Evolutionary conservation across 495 filamentous ascomycete species (phyloP), one percentile per base, ranked within the genome.

Genomic region (Penicillium arizonense): DNA sequence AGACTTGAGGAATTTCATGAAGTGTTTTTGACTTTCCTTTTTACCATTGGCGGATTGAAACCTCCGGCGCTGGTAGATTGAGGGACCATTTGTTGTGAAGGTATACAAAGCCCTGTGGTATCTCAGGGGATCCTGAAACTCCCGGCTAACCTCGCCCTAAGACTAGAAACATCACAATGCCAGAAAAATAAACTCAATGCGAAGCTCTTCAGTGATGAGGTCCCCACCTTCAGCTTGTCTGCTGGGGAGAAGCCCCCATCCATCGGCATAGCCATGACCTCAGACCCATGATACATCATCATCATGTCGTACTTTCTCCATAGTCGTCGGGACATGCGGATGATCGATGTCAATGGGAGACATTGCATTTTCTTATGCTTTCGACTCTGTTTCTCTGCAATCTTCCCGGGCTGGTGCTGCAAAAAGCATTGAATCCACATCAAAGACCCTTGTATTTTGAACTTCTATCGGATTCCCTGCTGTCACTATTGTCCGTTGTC

Each of bases 271-370:
- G 57, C 36, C 36, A 67, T 67, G 61, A 67, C 63, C 63, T 62
- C 63, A 66, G 50, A 41, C 32, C 38, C n/a, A 52, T 43, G 34
- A 44, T 53, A 38, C 23, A 54, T 56, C 61, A 67, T 67, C 63
- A 67, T 67, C 41, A 64, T 67, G 63, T 67, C 63, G 58, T 64
- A 46, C 30, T 39, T 55, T 33, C 18, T 50, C 26, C 55, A 50
- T 59, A 66, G 63, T 59, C 56, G 37, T 39, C 32, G 39, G 32
- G 16, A n/a, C 33, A 30, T 30, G 33, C 36, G 53, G 38, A 53
- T 43, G 21, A 33, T 33, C 14, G 21, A 12, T 36, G 16, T 28
- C 13, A n/a, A 36, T 18, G 39, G 28, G 18, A 38, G 35, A 18
- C 18, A 42, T 43, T 38, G 40, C 12, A n/a, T 52, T 24, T 18